Conservation (phyloP, 2,329 filamentous ascomycete species). For the Penicillium digitatum region DNA sequence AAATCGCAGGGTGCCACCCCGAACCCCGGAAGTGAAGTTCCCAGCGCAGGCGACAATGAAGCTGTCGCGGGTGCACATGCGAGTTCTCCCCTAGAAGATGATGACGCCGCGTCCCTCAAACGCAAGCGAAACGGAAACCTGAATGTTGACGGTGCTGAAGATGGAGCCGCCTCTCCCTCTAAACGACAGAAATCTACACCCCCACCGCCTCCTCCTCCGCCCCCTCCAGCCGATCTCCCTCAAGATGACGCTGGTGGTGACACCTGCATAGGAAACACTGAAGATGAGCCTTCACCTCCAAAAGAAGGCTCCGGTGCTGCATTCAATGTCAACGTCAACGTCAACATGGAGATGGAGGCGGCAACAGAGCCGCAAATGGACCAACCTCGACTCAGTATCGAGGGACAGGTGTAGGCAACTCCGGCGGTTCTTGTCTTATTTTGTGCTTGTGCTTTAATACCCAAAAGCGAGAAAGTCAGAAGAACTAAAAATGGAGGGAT, state of each 20-base stretch:
- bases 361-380: constrained; percentile 6
- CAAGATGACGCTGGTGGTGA: constrained; percentile 12
- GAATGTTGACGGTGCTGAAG: constrained; percentile 7
- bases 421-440: background rate
- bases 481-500: background rate
- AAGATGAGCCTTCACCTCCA: background rate
- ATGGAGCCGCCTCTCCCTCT: constrained; percentile 43
- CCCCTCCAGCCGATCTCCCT: constrained; percentile 25
- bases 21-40: constrained; percentile 8
- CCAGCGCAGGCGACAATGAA: constrained; percentile 37
- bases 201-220: constrained; percentile 36
- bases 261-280: constrained; percentile 12
- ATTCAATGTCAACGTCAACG: background rate
- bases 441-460: constrained; percentile 6
- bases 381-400: constrained; percentile 23
- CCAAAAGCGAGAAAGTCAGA: constrained; percentile 1
- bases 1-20: constrained; percentile 33
- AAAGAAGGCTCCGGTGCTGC: background rate
- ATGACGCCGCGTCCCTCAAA: constrained; percentile 33
- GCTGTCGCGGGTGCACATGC: constrained; percentile 35
- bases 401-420: constrained; percentile 21
- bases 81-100: constrained; percentile 46
- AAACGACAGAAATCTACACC: constrained; percentile 53
- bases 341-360: constrained; percentile 1
- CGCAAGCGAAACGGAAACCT: constrained; percentile 18